phyloP scores from a whole-genome alignment of 345 rosid genomes.

The Aurinia saxatilis region DNA sequence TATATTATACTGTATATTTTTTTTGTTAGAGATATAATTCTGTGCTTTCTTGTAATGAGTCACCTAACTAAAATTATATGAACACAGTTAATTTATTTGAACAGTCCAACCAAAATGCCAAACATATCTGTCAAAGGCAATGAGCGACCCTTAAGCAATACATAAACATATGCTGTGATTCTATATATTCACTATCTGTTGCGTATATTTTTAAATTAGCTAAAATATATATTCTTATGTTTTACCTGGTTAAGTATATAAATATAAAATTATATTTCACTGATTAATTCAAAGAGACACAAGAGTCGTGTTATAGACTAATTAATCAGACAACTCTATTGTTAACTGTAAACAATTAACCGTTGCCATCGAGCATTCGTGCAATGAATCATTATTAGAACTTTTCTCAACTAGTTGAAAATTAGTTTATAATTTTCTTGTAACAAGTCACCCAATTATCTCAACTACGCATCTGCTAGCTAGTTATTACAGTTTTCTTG shows the following conservation, averaged over 20 bases:
- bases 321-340: not conserved
- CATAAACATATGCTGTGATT: slow-evolving; percentile 3
- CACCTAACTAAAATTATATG: not conserved
- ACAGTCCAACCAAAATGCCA: not conserved
- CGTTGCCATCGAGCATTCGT: slow-evolving; percentile 3
- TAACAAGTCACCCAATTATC: not conserved
- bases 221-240: not conserved
- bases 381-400: slow-evolving; percentile 10
- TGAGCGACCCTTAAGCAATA: slow-evolving; percentile 7
- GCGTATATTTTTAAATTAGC: not conserved
- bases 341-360: not conserved
- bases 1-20: no score
- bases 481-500: not conserved
- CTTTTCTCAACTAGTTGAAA: not conserved
- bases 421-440: not conserved
- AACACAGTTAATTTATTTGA: not conserved
- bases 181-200: not conserved
- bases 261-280: not conserved
- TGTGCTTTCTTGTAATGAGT: not conserved
- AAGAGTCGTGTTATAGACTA: slow-evolving; percentile 11
- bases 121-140: slow-evolving; percentile 7
- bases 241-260: not conserved
- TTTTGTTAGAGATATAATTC: no score
- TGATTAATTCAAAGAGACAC: not conserved
- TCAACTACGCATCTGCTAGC: not conserved